phyloP scores from a whole-genome alignment of 257 asterid species.

The Paulownia fortunei region DNA sequence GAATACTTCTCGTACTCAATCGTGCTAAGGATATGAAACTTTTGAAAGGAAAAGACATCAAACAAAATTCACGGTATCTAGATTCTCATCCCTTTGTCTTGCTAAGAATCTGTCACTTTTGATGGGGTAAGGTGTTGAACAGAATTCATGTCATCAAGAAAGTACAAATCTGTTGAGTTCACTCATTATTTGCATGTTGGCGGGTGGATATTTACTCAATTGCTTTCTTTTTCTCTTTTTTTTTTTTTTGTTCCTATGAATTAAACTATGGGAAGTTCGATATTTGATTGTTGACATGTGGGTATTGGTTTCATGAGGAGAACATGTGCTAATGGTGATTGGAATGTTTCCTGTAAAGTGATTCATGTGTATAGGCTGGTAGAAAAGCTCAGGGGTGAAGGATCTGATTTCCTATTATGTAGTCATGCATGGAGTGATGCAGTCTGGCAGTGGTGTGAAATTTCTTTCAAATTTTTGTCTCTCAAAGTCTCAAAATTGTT shows the following conservation, averaged over 20 bases:
- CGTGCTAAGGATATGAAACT: neutral
- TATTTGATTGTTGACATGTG: neutral
- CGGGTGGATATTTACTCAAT: neutral
- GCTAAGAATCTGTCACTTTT: constrained; percentile 1
- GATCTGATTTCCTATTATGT: neutral
- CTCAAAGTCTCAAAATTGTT: neutral
- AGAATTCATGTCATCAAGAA: neutral
- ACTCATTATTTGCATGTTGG: neutral
- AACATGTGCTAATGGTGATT: neutral
- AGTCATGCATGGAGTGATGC: constrained; percentile 26
- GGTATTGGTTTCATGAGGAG: neutral
- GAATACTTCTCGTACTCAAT: neutral
- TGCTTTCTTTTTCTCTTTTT: neutral
- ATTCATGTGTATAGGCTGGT: neutral
- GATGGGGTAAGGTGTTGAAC: neutral
- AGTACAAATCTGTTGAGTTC: neutral
- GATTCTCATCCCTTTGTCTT: neutral
- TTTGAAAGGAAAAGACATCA: neutral
- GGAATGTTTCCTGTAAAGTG: constrained; percentile 10
- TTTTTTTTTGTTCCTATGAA: neutral
- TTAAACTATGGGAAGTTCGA: neutral
- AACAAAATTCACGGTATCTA: neutral
- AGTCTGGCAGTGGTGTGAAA: neutral
- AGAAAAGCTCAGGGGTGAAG: neutral
- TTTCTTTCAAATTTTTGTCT: neutral